Evolutionary conservation across 345 rosid species (phyloP), one percentile per base, ranked within the genome.

Genomic region (Physaria fendleri): DNA sequence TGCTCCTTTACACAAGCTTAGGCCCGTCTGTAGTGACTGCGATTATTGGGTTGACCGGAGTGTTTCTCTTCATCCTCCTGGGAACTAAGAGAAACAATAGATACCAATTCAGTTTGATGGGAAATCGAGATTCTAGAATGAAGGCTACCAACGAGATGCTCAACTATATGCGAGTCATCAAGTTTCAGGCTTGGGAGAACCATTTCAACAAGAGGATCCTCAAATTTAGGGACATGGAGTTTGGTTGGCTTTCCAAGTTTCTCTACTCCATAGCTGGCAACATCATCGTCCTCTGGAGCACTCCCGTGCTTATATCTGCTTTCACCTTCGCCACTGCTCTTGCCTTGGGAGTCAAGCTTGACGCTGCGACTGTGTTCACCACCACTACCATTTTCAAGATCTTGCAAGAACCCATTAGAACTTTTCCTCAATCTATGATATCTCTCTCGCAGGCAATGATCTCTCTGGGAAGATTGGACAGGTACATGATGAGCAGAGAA

Each of bases 161-260:
- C 1, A 92, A 81, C 20, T 81, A 84, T 50, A 84, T 92, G 93
- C 79, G 96, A 4, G 95, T 92, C 71, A 92, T 92, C 51, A 92
- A 88, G 74, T 88, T 92, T 72, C 98, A 92, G 52, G 93, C 96
- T 9, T 92, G 98, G 96, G 96, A 92, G 71, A 80, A 82, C 17
- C 96, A 92, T 73, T 92, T 88, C 79, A 82, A 84, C 50, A 78
- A 81, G 69, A 82, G 87, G 81, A 88, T 92, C 53, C 79, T 73
- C 4, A 56, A 68, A 3, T 86, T 84, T 58, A 81, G 98, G 4
- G 87, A 88, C 6, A 69, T 71, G 7, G 98, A 92, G 64, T 92
- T 81, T 29, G 69, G 66, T 15, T 92, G 96, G 96, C 83, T 88
- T 7, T 67, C 85, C 65, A 86, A 88, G 76, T 92, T 92, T 74